phyloP scores from a whole-genome alignment of 2,329 filamentous ascomycete genomes.

The Pseudogymnoascus destructans region DNA sequence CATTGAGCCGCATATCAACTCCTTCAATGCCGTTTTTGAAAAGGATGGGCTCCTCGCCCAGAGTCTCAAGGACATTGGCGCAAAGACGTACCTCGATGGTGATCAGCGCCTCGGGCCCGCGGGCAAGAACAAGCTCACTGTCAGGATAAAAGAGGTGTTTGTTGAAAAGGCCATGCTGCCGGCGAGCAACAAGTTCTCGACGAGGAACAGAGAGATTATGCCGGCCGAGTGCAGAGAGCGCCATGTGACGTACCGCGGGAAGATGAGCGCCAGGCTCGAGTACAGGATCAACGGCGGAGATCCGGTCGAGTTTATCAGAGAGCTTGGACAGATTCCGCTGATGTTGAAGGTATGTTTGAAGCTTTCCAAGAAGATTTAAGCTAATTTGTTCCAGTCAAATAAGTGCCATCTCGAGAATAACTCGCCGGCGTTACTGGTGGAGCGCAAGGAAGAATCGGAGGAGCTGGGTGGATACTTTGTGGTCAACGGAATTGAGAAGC shows the following conservation, averaged over 20 bases:
- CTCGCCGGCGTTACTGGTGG: constrained; percentile 68
- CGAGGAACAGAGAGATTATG: constrained; percentile 68
- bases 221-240: constrained; percentile 91
- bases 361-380: constrained; percentile 6
- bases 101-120: constrained; percentile 46
- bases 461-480: constrained; percentile 95
- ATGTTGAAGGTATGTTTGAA: constrained; percentile 63
- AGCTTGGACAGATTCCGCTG: constrained; percentile 79
- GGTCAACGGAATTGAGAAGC: constrained; percentile 94
- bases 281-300: constrained; percentile 80
- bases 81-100: constrained; percentile 76
- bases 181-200: constrained; percentile 67
- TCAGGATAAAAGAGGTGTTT: constrained; percentile 69
- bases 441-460: constrained; percentile 86
- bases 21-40: constrained; percentile 84
- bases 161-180: constrained; percentile 74
- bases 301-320: constrained; percentile 66
- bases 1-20: constrained; percentile 85
- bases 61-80: constrained; percentile 77
- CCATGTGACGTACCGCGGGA: constrained; percentile 81
- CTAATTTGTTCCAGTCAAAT: constrained; percentile 50
- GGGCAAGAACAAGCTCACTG: constrained; percentile 59
- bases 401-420: constrained; percentile 81
- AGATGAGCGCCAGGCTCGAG: constrained; percentile 69
- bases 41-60: constrained; percentile 60